phyloP scores from a whole-genome alignment of 768 basidiomycete species.

The Plicaturopsis crispa region DNA sequence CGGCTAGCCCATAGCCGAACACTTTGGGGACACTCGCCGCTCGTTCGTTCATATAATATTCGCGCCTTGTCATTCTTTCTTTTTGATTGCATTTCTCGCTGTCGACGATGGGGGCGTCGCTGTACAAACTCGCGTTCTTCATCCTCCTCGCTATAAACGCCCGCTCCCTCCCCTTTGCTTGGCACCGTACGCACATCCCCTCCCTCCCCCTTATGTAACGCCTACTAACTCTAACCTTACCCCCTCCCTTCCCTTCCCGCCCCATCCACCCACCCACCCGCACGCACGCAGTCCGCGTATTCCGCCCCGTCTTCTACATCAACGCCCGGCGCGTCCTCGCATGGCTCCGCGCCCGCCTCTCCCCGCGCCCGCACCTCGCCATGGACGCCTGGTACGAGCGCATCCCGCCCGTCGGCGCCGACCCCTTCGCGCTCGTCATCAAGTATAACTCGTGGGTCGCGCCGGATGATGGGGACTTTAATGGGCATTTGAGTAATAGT shows the following conservation, averaged over 20 bases:
- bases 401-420: conserved; percentile 43
- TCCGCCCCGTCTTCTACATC: too few relatives aligned
- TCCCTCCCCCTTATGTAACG: not conserved
- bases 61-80: too few relatives aligned
- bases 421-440: conserved; percentile 42
- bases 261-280: not conserved
- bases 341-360: too few relatives aligned
- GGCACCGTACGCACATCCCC: conserved; percentile 52
- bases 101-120: too few relatives aligned
- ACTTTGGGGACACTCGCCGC: too few relatives aligned
- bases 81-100: too few relatives aligned
- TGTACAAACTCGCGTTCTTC: too few relatives aligned
- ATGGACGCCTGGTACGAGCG: conserved; percentile 44
- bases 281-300: conserved; percentile 38
- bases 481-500: conserved; percentile 74
- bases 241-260: not conserved
- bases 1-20: too few relatives aligned
- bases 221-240: conserved; percentile 2
- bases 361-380: too few relatives aligned
- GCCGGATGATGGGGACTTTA: conserved; percentile 72
- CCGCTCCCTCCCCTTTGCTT: conserved; percentile 55
- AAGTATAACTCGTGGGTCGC: conserved; percentile 47
- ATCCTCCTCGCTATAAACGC: conserved; percentile 50
- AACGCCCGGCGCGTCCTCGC: too few relatives aligned
- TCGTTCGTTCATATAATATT: too few relatives aligned